These are phyloP conservation scores for Bonia amplexicaulis DNA, from an alignment of 176 grass and related monocot species.

Conservation along the genomic window DNA sequence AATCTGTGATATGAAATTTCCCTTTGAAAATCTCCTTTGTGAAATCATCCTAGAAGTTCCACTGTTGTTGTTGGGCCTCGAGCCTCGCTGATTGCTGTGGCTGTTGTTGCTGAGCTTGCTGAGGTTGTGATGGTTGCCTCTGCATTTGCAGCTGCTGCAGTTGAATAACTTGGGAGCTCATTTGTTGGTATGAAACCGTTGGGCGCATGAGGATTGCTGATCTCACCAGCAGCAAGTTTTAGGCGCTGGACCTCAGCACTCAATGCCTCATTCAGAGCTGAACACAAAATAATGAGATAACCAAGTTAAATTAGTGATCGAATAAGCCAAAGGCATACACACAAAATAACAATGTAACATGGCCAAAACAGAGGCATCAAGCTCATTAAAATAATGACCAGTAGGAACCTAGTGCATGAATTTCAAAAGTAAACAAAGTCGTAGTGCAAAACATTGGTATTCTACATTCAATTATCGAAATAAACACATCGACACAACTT, in stretches of 20 bases:
- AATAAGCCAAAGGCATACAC: not conserved
- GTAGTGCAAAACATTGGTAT: not conserved
- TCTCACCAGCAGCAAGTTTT: slow-evolving; percentile 49
- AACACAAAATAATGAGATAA: slow-evolving; percentile 13
- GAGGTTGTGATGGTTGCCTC: slow-evolving; percentile 29
- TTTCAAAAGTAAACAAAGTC: not conserved
- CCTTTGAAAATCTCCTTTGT: not conserved
- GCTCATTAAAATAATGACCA: not conserved
- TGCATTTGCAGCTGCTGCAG: slow-evolving; percentile 51
- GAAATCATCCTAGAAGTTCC: slow-evolving; percentile 26
- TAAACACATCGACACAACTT: not conserved
- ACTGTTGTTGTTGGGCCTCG: slow-evolving; percentile 19
- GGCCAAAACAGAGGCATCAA: not conserved
- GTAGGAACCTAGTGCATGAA: not conserved
- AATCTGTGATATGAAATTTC: not conserved
- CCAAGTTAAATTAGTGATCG: not conserved
- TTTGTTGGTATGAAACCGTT: slow-evolving; percentile 36
- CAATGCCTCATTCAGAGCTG: slow-evolving; percentile 83
- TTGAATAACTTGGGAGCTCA: slow-evolving; percentile 56
- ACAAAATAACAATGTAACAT: not conserved
- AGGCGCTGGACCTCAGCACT: slow-evolving; percentile 45
- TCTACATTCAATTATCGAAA: not conserved
- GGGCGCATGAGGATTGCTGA: slow-evolving; percentile 27
- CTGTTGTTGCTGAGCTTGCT: slow-evolving; percentile 31
- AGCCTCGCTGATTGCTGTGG: slow-evolving; percentile 26